phyloP scores from a whole-genome alignment of 352 stramenopile genomes.

The Globisporangium cederbergense region DNA sequence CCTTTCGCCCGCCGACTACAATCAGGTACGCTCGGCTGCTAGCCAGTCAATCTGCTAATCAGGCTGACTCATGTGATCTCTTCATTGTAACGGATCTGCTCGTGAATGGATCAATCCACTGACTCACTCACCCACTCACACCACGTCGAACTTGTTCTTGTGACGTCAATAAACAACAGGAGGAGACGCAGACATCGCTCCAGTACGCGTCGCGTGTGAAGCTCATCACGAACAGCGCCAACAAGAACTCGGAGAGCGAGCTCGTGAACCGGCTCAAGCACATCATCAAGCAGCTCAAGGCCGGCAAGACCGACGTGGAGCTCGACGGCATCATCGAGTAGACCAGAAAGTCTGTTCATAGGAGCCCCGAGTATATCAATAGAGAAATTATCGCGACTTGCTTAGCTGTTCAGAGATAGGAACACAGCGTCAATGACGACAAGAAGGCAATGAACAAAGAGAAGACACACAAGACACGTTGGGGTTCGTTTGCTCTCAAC shows the following conservation, averaged over 20 bases:
- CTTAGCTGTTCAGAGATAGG: not conserved
- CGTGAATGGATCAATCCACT: constrained; percentile 5
- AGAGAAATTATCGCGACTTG: not conserved
- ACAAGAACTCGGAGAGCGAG: constrained; percentile 85
- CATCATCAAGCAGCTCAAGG: constrained; percentile 77
- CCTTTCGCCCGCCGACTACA: constrained; percentile 87
- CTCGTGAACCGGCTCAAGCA: constrained; percentile 77
- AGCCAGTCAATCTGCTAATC: constrained; percentile 2
- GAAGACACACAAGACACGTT: constrained; percentile 9
- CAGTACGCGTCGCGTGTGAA: constrained; percentile 83
- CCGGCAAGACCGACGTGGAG: constrained; percentile 64
- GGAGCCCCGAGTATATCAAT: not conserved
- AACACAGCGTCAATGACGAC: not conserved
- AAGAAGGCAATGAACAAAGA: constrained; percentile 10
- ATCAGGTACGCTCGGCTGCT: constrained; percentile 43
- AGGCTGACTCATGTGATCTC: not conserved
- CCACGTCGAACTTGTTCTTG: not conserved
- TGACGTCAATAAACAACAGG: constrained; percentile 22
- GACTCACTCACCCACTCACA: not conserved
- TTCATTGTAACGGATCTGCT: constrained; percentile 4
- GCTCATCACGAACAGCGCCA: constrained; percentile 87
- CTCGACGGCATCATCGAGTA: constrained; percentile 63
- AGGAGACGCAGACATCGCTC: constrained; percentile 83
- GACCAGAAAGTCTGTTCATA: not conserved
- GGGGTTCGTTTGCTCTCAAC: constrained; percentile 63